Percentiles rank a stretch among this genome's conserved stretches.
These are phyloP conservation scores for Chytriomyces sp. DNA, from an alignment of 192 early-diverging fungal genomes.

Conservation along the genomic window DNA sequence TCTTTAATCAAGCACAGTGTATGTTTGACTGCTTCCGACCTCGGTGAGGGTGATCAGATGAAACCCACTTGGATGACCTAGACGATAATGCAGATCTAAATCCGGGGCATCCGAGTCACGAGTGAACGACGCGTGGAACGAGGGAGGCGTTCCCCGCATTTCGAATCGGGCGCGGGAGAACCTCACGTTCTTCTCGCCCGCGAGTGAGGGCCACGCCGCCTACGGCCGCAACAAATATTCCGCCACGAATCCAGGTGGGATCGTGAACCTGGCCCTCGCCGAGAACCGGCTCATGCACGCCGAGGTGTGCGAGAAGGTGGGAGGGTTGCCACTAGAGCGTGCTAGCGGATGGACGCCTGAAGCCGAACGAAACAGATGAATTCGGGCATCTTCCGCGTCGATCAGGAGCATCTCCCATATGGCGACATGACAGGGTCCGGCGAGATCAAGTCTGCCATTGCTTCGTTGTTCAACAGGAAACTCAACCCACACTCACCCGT, in stretches of 20 bases:
- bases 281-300: constrained; percentile 69
- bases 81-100: too few species aligned
- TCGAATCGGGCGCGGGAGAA: too few species aligned
- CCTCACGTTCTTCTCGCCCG: too few species aligned
- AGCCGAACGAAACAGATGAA: constrained; percentile 9
- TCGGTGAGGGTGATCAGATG: too few species aligned
- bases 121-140: too few species aligned
- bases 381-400: constrained; percentile 7
- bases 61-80: too few species aligned
- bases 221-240: constrained; percentile 43
- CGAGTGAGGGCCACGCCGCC: too few species aligned
- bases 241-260: constrained; percentile 63
- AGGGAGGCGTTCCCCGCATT: too few species aligned
- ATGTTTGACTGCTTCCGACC: background rate
- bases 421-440: constrained; percentile 56
- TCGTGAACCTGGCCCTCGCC: constrained; percentile 81
- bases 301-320: constrained; percentile 63
- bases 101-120: too few species aligned
- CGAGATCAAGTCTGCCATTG: constrained; percentile 60
- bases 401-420: constrained; percentile 36
- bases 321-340: constrained; percentile 2
- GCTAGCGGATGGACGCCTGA: background rate
- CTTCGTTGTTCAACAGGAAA: constrained; percentile 66
- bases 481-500: constrained; percentile 52
- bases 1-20: background rate